phyloP scores from a whole-genome alignment of 208 protist genomes.

The Trypanosoma caninum region DNA sequence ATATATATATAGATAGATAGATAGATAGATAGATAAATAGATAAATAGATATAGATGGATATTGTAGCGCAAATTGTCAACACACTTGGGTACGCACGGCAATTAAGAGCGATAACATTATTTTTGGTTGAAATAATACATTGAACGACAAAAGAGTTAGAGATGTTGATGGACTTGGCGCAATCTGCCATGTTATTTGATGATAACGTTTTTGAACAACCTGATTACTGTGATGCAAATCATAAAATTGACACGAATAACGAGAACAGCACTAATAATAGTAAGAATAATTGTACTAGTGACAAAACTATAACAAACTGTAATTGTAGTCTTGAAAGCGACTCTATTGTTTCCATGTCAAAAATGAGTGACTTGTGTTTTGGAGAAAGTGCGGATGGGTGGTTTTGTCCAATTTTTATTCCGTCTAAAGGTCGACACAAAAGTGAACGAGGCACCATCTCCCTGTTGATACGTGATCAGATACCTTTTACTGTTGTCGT shows the following conservation, averaged over 20 bases:
- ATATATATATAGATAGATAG: not conserved
- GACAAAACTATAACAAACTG: too few relatives aligned
- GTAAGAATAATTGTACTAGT: too few relatives aligned
- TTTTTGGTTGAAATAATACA: too few relatives aligned
- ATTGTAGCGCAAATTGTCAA: not conserved
- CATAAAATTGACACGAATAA: too few relatives aligned
- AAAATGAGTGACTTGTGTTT: not conserved
- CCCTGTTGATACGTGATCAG: constrained; percentile 55
- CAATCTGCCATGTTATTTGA: too few relatives aligned
- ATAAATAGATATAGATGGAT: not conserved
- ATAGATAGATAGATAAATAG: not conserved
- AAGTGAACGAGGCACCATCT: constrained; percentile 53
- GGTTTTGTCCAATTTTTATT: constrained; percentile 75
- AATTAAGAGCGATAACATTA: too few relatives aligned
- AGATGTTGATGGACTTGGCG: too few relatives aligned
- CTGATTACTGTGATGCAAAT: too few relatives aligned
- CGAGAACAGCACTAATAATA: too few relatives aligned
- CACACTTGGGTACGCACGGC: too few relatives aligned
- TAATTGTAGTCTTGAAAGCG: not conserved
- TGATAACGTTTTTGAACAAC: too few relatives aligned
- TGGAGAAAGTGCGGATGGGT: not conserved
- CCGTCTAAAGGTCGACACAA: constrained; percentile 70
- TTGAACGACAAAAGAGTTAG: too few relatives aligned
- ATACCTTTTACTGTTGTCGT: constrained; percentile 82
- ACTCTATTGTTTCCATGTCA: not conserved